phyloP scores from a whole-genome alignment of 2,329 filamentous ascomycete species.

The Colletotrichum horii region DNA sequence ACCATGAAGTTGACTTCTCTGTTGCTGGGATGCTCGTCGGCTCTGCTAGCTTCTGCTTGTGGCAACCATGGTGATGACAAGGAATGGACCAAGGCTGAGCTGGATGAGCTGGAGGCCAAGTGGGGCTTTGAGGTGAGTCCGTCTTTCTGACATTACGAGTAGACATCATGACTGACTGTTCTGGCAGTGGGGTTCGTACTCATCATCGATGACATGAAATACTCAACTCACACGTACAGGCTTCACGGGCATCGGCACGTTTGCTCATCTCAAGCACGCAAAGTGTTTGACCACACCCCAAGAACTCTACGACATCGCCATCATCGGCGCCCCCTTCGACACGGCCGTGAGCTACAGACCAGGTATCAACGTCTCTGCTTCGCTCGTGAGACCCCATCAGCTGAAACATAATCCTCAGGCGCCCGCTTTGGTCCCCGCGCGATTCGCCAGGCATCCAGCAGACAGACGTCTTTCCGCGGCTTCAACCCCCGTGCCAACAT shows the following conservation, averaged over 20 bases:
- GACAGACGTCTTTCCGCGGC: constrained; percentile 80
- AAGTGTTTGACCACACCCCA: constrained; percentile 72
- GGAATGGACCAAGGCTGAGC: constrained; percentile 54
- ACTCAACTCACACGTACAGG: constrained; percentile 49
- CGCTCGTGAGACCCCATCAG: not conserved
- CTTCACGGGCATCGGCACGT: constrained; percentile 77
- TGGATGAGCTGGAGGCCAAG: constrained; percentile 59
- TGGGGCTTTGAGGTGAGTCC: constrained; percentile 59
- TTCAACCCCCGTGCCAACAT: constrained; percentile 81
- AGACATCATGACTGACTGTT: not conserved
- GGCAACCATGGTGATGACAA: constrained; percentile 40
- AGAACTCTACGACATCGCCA: constrained; percentile 71
- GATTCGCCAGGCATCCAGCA: constrained; percentile 82
- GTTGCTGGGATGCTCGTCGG: constrained; percentile 18
- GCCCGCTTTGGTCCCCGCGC: constrained; percentile 87
- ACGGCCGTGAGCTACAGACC: constrained; percentile 75
- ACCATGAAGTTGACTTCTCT: constrained; percentile 19
- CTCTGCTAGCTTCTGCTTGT: constrained; percentile 33
- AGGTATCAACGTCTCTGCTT: constrained; percentile 32
- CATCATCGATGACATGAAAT: not conserved
- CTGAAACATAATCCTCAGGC: constrained; percentile 38
- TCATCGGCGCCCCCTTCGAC: constrained; percentile 77
- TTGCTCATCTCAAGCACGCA: constrained; percentile 72
- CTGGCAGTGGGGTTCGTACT: constrained; percentile 19
- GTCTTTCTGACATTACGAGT: not conserved